Evolutionary conservation across 208 protist genomes (phyloP), one percentile per base, ranked within the genome.

Genomic region (Polymyxa betae): DNA sequence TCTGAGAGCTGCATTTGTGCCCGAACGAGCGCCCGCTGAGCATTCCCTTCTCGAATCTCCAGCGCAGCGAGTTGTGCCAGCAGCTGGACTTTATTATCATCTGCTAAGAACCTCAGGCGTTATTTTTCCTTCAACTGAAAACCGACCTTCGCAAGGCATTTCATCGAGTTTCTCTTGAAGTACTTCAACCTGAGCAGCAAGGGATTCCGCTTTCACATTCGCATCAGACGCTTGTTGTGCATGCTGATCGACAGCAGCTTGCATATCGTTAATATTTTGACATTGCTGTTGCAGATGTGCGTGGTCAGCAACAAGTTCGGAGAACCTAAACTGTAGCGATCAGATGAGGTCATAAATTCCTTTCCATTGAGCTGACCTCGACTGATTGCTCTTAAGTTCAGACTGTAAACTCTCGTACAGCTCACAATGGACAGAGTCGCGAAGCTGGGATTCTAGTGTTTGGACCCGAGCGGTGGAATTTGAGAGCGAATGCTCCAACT

Each of bases 1-100:
- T 35, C 72, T 82, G 72, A 20, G 5, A n/a, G 16, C 5, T 35
- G 72, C 72, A 38, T 12, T 43, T 82, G 35, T 16, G 35, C 12
- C 35, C 72, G 72, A 82, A 20, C n/a, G 10, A 82, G 5, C 5
- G 16, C 35, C 16, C 72, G 5, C 10, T 38, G 10, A 82, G 72
- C 72, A 43, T 82, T 82, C 16, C 72, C 72, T 82, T 82, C 72
- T 35, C 72, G n/a, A 43, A 82, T n/a, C 35, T 82, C 72, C 40
- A 82, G 35, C 5, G 72, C 72, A 35, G 72, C 72, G 35, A 82
- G 5, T 5, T 82, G 72, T 20, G 72, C 72, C 5, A 82, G 5
- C 35, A 82, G 72, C 35, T 82, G 72, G n/a, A 82, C 72, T 35
- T n/a, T 5, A 43, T 82, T n/a, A n/a, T 82, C 72, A 82, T 82